phyloP scores from a whole-genome alignment of 805 yeast genomes.

The Candida vaughaniae region DNA sequence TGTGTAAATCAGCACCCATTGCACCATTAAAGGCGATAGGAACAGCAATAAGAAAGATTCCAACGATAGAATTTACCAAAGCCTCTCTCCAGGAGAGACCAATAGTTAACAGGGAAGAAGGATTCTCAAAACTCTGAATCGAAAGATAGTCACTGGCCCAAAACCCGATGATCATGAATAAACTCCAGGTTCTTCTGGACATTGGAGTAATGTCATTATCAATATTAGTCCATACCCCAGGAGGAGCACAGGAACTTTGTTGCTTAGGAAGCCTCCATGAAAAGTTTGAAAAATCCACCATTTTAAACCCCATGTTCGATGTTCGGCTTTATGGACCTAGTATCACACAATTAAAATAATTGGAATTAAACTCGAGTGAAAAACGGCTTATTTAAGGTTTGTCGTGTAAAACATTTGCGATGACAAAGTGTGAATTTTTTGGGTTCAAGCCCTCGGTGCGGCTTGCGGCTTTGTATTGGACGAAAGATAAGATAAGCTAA shows the following conservation, averaged over 20 bases:
- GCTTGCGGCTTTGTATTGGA: too few relatives aligned
- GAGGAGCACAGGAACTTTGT: slow-evolving; percentile 13
- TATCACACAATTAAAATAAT: too few relatives aligned
- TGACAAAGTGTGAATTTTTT: too few relatives aligned
- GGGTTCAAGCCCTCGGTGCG: too few relatives aligned
- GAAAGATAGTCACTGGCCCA: slow-evolving; percentile 15
- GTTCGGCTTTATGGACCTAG: too few relatives aligned
- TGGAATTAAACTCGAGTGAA: too few relatives aligned
- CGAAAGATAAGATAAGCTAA: too few relatives aligned
- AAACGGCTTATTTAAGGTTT: too few relatives aligned
- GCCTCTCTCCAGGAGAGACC: slow-evolving; percentile 20
- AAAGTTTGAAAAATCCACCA: too few relatives aligned
- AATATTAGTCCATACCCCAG: slow-evolving; percentile 14
- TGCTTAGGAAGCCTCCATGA: slow-evolving; percentile 10
- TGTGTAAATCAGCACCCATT: slow-evolving; percentile 32
- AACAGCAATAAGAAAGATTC: slow-evolving; percentile 23
- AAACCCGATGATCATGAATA: slow-evolving; percentile 13
- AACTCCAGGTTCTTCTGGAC: slow-evolving; percentile 12
- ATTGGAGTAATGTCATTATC: slow-evolving; percentile 14
- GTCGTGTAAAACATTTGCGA: too few relatives aligned
- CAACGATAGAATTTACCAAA: slow-evolving; percentile 20
- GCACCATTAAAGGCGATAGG: slow-evolving; percentile 22
- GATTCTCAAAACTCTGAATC: slow-evolving; percentile 11
- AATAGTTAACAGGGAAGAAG: slow-evolving; percentile 7
- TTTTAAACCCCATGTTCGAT: too few relatives aligned